A percentile compares a stretch with the other conserved stretches of the same genome.
Evolutionary conservation across 2,329 filamentous ascomycete genomes (phyloP).

Genomic region (Monosporascus sp.): DNA sequence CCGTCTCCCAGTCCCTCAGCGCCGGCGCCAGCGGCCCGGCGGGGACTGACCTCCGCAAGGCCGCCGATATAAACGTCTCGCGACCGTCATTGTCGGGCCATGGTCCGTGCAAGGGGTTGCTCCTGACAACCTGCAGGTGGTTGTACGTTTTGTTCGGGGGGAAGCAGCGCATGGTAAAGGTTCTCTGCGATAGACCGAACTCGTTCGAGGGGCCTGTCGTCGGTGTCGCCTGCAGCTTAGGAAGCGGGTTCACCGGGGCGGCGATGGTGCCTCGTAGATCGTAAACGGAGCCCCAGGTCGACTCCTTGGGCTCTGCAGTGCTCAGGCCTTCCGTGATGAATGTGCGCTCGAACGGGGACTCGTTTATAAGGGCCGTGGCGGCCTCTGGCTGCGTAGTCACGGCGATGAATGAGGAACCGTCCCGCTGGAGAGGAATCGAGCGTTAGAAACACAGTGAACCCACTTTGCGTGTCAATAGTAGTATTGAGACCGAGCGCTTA

Average conservation of each 20-base stretch:
- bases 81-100: conserved; percentile 19
- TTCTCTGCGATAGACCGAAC: conserved; percentile 18
- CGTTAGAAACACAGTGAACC: neutral
- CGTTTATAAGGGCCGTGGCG: conserved; percentile 34
- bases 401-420: conserved; percentile 44
- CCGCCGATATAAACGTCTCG: conserved; percentile 23
- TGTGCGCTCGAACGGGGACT: conserved; percentile 44
- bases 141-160: conserved; percentile 20
- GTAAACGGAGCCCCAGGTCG: conserved; percentile 20
- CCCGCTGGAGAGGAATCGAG: conserved; percentile 24
- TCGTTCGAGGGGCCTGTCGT: conserved; percentile 13
- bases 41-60: conserved; percentile 20
- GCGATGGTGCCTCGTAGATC: conserved; percentile 19
- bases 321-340: conserved; percentile 23
- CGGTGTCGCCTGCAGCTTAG: conserved; percentile 5
- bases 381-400: conserved; percentile 37
- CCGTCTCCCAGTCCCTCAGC: conserved; percentile 27
- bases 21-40: conserved; percentile 20
- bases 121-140: conserved; percentile 18
- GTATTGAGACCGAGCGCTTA: conserved; percentile 15
- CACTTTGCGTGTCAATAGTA: neutral
- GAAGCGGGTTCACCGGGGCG: conserved; percentile 17
- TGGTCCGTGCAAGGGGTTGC: conserved; percentile 22
- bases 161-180: conserved; percentile 25
- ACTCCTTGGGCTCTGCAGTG: conserved; percentile 6